Conservation (phyloP, 2,329 filamentous ascomycete genomes). For the Colletotrichum plurivorum region DNA sequence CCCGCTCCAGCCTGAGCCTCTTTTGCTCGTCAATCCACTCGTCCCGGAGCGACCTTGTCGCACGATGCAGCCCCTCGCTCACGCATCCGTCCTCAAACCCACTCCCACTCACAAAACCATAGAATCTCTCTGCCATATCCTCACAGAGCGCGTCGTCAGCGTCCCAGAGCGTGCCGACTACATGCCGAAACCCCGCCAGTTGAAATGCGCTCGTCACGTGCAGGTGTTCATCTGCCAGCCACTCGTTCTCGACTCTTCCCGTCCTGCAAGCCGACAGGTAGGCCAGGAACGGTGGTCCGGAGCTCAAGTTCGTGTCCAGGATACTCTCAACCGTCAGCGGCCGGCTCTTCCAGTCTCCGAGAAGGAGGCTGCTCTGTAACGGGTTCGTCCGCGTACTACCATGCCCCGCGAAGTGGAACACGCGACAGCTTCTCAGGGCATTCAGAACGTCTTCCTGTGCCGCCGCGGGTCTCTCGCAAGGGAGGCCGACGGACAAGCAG, state of each 20-base stretch:
- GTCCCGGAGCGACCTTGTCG: slow-evolving; percentile 7
- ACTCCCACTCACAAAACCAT: slow-evolving; percentile 39
- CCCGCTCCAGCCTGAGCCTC: background rate
- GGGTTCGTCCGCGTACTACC: slow-evolving; percentile 41
- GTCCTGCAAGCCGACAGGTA: slow-evolving; percentile 57
- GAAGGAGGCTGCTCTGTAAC: slow-evolving; percentile 32
- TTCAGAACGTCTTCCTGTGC: slow-evolving; percentile 44
- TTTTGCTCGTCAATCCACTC: slow-evolving; percentile 1
- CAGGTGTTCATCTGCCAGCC: slow-evolving; percentile 53
- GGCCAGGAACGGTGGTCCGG: slow-evolving; percentile 48
- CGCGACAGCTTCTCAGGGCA: slow-evolving; percentile 45
- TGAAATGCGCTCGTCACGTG: slow-evolving; percentile 49
- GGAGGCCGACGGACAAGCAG: slow-evolving; percentile 10
- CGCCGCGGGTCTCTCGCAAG: slow-evolving; percentile 5
- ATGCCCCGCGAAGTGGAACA: slow-evolving; percentile 61
- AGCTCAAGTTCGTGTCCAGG: slow-evolving; percentile 38
- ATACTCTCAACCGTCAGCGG: slow-evolving; percentile 40
- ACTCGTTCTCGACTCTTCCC: slow-evolving; percentile 42
- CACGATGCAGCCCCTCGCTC: slow-evolving; percentile 27
- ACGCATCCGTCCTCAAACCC: slow-evolving; percentile 31
- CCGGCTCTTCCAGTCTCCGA: slow-evolving; percentile 18
- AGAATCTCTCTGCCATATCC: slow-evolving; percentile 47
- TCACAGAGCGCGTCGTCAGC: slow-evolving; percentile 51
- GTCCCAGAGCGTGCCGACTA: slow-evolving; percentile 58
- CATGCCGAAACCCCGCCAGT: slow-evolving; percentile 55